Percentiles rank a stretch among this genome's conserved stretches.
phyloP scores from a whole-genome alignment of 208 protist genomes.

The Acanthamoeba royreba region DNA sequence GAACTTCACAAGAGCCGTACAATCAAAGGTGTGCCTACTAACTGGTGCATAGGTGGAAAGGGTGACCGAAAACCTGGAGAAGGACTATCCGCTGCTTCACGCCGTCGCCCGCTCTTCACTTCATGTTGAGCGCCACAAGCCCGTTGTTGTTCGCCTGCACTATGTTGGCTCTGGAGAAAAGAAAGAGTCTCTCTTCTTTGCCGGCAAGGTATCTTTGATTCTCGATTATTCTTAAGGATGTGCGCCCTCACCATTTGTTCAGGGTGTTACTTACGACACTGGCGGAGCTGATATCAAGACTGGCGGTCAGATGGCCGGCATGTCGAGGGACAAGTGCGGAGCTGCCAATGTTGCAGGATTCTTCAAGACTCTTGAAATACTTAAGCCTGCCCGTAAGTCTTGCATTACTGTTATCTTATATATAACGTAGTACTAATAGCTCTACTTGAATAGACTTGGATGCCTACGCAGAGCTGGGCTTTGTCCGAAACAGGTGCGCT shows the following conservation, averaged over 20 bases:
- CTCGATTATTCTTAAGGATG: background rate
- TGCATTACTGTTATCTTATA: no score
- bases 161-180: background rate
- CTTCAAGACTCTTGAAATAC: conserved; percentile 21
- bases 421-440: no score
- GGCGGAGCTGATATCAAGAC: conserved; percentile 54
- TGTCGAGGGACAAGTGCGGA: conserved; percentile 57
- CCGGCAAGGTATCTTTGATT: conserved; percentile 30
- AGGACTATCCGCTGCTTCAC: conserved; percentile 41
- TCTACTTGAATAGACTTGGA: background rate
- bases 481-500: conserved; percentile 55
- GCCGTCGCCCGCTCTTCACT: conserved; percentile 44
- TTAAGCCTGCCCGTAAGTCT: background rate
- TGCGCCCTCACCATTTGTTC: background rate
- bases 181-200: conserved; percentile 43
- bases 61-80: background rate
- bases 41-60: no score
- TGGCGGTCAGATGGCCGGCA: conserved; percentile 52
- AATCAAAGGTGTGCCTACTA: no score
- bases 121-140: conserved; percentile 17
- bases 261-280: conserved; percentile 58
- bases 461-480: conserved; percentile 28
- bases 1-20: no score
- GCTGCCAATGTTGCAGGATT: conserved; percentile 52
- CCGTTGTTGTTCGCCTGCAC: conserved; percentile 32